phyloP scores from a whole-genome alignment of 2,329 filamentous ascomycete species.

The Pseudopithomyces maydicus region DNA sequence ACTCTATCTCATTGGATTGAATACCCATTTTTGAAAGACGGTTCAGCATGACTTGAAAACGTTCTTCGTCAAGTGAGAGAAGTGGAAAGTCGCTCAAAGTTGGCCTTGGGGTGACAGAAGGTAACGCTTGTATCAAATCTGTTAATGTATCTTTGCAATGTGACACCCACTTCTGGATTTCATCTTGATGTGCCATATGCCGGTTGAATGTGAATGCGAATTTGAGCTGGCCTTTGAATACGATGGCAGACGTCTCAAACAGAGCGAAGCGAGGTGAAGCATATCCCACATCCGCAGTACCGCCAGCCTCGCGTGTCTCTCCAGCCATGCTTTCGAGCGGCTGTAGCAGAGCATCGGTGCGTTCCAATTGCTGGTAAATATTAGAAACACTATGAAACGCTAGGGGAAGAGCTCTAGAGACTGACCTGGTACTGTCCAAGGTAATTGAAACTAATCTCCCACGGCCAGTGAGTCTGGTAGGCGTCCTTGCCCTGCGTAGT shows the following conservation, averaged over 20 bases:
- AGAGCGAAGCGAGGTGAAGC: constrained; percentile 53
- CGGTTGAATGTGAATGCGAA: constrained; percentile 59
- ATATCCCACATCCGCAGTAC: constrained; percentile 52
- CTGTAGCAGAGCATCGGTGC: constrained; percentile 51
- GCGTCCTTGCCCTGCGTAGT: constrained; percentile 33
- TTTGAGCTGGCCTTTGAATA: constrained; percentile 52
- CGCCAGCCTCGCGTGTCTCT: constrained; percentile 51
- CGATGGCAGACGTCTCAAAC: constrained; percentile 59
- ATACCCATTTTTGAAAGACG: constrained; percentile 48
- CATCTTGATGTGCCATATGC: constrained; percentile 52
- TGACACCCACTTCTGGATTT: constrained; percentile 51
- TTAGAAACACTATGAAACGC: constrained; percentile 17
- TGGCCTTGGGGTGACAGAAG: constrained; percentile 31
- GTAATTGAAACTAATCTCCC: constrained; percentile 66
- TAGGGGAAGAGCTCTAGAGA: neutral
- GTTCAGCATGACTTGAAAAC: constrained; percentile 46
- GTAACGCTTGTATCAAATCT: constrained; percentile 32
- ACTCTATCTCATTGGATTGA: constrained; percentile 46
- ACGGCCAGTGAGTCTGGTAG: constrained; percentile 48
- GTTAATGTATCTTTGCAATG: constrained; percentile 43
- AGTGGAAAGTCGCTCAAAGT: constrained; percentile 54
- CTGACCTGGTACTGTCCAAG: constrained; percentile 57
- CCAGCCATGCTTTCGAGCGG: constrained; percentile 53
- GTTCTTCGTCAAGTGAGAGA: constrained; percentile 50
- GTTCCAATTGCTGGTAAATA: constrained; percentile 51